Conservation (phyloP, 2,329 filamentous ascomycete species). For the Calonectria henricotiae region DNA sequence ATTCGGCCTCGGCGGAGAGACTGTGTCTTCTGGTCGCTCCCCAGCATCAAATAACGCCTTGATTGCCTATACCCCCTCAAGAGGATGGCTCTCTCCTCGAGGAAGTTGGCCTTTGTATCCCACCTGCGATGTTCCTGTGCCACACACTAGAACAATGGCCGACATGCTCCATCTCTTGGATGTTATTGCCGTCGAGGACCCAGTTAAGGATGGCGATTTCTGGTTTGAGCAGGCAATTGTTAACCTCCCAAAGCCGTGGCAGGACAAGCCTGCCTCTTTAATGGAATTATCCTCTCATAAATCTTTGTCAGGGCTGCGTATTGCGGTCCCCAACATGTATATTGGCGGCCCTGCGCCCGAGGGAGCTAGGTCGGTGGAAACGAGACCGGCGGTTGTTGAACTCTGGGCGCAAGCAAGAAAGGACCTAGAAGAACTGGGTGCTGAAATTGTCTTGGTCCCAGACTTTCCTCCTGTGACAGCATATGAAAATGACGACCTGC, state of each 20-base stretch:
- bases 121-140: slow-evolving; percentile 70
- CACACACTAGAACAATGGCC: slow-evolving; percentile 66
- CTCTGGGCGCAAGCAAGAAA: slow-evolving; percentile 55
- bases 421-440: slow-evolving; percentile 61
- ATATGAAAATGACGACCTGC: slow-evolving; percentile 63
- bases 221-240: slow-evolving; percentile 68
- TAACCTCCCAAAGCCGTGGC: slow-evolving; percentile 55
- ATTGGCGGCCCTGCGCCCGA: slow-evolving; percentile 57
- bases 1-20: slow-evolving; percentile 71
- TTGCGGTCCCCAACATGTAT: slow-evolving; percentile 69
- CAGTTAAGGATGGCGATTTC: slow-evolving; percentile 65
- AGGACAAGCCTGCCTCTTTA: slow-evolving; percentile 56
- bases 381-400: slow-evolving; percentile 36
- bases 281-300: slow-evolving; percentile 51
- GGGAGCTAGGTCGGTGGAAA: slow-evolving; percentile 2
- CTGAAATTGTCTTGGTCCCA: slow-evolving; percentile 42
- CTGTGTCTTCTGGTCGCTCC: slow-evolving; percentile 70
- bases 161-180: slow-evolving; percentile 68
- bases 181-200: slow-evolving; percentile 64
- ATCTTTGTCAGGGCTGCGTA: slow-evolving; percentile 62
- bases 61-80: slow-evolving; percentile 71
- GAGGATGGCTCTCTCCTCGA: slow-evolving; percentile 67
- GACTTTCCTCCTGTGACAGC: slow-evolving; percentile 65
- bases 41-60: slow-evolving; percentile 72
- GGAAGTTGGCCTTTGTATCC: slow-evolving; percentile 71